phyloP scores from a whole-genome alignment of 1,284 basidiomycete genomes.

The Cutaneotrichosporon mucoides region DNA sequence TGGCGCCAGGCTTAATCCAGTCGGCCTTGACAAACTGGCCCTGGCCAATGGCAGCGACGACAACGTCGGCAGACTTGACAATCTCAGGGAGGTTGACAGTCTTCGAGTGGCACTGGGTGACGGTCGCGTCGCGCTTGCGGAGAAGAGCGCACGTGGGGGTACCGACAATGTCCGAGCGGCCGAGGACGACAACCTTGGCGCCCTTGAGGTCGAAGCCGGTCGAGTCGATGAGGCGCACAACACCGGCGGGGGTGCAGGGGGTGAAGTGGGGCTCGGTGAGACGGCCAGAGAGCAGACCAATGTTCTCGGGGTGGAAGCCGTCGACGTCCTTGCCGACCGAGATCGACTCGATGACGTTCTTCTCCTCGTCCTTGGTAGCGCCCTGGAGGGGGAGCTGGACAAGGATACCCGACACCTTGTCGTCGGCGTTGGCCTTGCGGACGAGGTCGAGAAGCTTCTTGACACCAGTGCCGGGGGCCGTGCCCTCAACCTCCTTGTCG shows the following conservation, averaged over 20 bases:
- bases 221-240: slow-evolving; percentile 82
- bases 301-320: slow-evolving; percentile 99
- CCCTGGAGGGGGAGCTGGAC: slow-evolving; percentile 96
- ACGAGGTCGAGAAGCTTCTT: slow-evolving; percentile 75
- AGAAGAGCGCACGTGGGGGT: slow-evolving; percentile 90
- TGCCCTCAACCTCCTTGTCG: slow-evolving; percentile 54
- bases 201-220: slow-evolving; percentile 72
- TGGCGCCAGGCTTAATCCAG: slow-evolving; percentile 92
- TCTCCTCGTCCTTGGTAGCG: slow-evolving; percentile 77
- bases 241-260: slow-evolving; percentile 93
- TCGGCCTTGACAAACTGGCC: slow-evolving; percentile 84
- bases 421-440: slow-evolving; percentile 77
- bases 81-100: slow-evolving; percentile 76
- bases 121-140: slow-evolving; percentile 85
- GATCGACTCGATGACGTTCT: slow-evolving; percentile 89
- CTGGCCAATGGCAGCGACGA: slow-evolving; percentile 91
- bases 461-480: slow-evolving; percentile 49
- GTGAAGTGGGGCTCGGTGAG: slow-evolving; percentile 85
- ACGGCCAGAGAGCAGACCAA: slow-evolving; percentile 88
- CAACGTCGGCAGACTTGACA: slow-evolving; percentile 82
- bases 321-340: slow-evolving; percentile 95
- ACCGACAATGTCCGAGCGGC: slow-evolving; percentile 96
- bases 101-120: slow-evolving; percentile 94
- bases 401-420: slow-evolving; percentile 79
- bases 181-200: slow-evolving; percentile 84